Conservation (phyloP, 768 basidiomycete genomes). For the Hygrocybe coccinea region DNA sequence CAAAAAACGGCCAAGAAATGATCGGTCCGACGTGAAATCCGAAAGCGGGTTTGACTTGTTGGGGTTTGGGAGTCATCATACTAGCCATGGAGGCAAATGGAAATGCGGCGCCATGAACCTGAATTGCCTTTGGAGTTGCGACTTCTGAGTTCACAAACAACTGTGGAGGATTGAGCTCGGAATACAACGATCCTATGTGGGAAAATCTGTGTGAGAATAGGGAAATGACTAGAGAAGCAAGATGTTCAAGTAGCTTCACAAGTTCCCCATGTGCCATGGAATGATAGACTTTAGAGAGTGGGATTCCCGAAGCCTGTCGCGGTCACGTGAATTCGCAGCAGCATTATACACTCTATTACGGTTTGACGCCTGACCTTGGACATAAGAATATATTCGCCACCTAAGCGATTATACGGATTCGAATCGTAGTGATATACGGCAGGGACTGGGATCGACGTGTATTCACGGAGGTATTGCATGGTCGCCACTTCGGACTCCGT, state of each 20-base stretch:
- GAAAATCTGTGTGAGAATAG: conserved; percentile 75
- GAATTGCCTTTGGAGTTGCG: conserved; percentile 42
- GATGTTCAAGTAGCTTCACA: conserved; percentile 58
- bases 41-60: conserved; percentile 14
- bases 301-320: conserved; percentile 66
- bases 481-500: conserved; percentile 86
- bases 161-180: conserved; percentile 39
- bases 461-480: conserved; percentile 69
- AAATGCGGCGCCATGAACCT: conserved; percentile 38
- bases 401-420: conserved; percentile 79
- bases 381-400: conserved; percentile 84
- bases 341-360: not conserved
- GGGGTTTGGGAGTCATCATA: conserved; percentile 26
- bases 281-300: conserved; percentile 67
- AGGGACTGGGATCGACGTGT: conserved; percentile 70
- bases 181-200: conserved; percentile 70
- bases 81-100: conserved; percentile 42
- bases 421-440: conserved; percentile 72
- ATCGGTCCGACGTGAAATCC: conserved; percentile 70
- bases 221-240: conserved; percentile 64
- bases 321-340: conserved; percentile 15
- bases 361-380: conserved; percentile 53
- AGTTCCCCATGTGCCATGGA: conserved; percentile 62
- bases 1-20: conserved; percentile 89
- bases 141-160: conserved; percentile 31